Conservation (phyloP, 2,329 filamentous ascomycete species). For the Trichoderma atroviride region DNA sequence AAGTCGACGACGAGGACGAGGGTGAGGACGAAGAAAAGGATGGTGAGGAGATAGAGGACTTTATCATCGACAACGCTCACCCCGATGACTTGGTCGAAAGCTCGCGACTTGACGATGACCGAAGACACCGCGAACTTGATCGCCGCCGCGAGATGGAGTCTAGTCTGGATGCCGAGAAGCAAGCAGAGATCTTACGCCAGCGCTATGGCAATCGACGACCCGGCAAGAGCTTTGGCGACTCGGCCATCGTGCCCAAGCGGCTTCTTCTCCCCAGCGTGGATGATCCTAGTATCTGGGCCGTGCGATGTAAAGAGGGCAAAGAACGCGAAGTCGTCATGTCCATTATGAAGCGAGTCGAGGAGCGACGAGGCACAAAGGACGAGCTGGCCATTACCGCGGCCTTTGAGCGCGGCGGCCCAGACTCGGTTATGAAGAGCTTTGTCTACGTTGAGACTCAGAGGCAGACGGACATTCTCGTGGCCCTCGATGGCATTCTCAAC, state of each 20-base stretch:
- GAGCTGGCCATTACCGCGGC: constrained; percentile 84
- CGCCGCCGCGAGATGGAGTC: constrained; percentile 84
- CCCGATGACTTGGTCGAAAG: constrained; percentile 84
- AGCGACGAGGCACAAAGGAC: constrained; percentile 75
- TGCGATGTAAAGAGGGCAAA: constrained; percentile 92
- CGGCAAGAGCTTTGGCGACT: constrained; percentile 66
- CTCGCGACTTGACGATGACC: constrained; percentile 82
- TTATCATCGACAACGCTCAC: constrained; percentile 87
- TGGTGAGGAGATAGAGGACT: constrained; percentile 77
- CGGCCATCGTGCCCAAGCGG: constrained; percentile 79
- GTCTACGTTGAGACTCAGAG: constrained; percentile 92
- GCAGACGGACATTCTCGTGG: constrained; percentile 81
- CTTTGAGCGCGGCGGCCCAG: constrained; percentile 81
- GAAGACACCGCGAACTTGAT: constrained; percentile 91
- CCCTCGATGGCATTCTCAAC: constrained; percentile 82
- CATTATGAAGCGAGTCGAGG: constrained; percentile 86
- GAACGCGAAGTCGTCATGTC: constrained; percentile 87
- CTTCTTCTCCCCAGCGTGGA: constrained; percentile 89
- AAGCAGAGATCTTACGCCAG: constrained; percentile 83
- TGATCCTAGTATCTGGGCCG: constrained; percentile 93
- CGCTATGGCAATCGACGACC: constrained; percentile 81
- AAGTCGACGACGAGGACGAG: constrained; percentile 94
- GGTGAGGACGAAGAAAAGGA: constrained; percentile 89
- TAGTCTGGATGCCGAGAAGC: constrained; percentile 90
- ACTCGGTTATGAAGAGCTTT: constrained; percentile 85